These are phyloP conservation scores for Diospyros kaki DNA, from an alignment of 148 eudicot genomes.

Conservation along the genomic window DNA sequence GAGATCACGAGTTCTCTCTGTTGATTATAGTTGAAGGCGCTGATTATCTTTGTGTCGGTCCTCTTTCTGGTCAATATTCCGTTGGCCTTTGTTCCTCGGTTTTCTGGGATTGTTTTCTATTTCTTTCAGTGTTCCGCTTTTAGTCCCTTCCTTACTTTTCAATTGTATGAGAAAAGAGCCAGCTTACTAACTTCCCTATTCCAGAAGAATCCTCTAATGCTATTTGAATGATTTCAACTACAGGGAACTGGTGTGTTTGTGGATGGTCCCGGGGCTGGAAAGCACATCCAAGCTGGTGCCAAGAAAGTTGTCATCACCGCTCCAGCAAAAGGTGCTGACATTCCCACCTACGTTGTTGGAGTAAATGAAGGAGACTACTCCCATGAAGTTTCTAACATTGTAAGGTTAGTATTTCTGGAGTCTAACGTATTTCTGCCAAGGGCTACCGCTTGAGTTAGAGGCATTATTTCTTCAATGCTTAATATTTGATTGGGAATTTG, in stretches of 20 bases:
- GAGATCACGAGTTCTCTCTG: no score
- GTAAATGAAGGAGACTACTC: constrained; percentile 79
- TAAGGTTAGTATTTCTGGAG: constrained; percentile 49
- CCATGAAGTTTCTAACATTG: constrained; percentile 81
- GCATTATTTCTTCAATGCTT: background rate
- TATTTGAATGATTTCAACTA: background rate
- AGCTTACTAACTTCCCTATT: background rate
- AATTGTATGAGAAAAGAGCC: background rate
- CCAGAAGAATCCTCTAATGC: background rate
- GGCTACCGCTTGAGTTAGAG: background rate
- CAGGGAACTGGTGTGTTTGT: constrained; percentile 99
- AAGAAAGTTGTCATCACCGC: constrained; percentile 98
- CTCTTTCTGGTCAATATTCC: no score
- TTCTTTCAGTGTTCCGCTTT: no score
- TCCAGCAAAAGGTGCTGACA: constrained; percentile 97
- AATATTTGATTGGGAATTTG: background rate
- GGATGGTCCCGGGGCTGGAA: constrained; percentile 98
- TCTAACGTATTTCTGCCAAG: background rate
- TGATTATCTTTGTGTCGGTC: no score
- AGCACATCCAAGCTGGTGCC: constrained; percentile 99
- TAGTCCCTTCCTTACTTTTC: no score
- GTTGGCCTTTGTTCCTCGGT: no score
- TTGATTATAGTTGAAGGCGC: no score
- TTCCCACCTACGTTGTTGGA: constrained; percentile 95
- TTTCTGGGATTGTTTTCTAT: no score